Percentiles rank a stretch among this genome's conserved stretches.
phyloP scores from a whole-genome alignment of 306 rosid species.

The Quercus parvula region DNA sequence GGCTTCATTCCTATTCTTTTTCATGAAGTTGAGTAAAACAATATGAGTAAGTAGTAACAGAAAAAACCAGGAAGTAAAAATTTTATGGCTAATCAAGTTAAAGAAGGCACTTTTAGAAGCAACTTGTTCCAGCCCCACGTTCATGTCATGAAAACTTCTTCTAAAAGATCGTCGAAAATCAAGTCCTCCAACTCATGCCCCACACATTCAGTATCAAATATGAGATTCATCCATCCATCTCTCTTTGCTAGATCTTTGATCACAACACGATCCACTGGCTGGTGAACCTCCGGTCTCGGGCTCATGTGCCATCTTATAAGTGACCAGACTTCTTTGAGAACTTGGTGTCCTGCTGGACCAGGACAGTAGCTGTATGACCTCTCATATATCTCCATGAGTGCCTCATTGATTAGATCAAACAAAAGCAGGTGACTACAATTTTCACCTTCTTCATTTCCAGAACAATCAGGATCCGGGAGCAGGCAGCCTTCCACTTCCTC shows the following conservation, averaged over 20 bases:
- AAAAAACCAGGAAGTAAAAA: not conserved
- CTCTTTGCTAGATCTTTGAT: slow-evolving; percentile 51
- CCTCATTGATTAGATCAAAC: slow-evolving; percentile 77
- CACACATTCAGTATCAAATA: slow-evolving; percentile 71
- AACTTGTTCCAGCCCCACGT: not conserved
- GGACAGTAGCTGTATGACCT: slow-evolving; percentile 65
- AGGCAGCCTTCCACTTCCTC: slow-evolving; percentile 53
- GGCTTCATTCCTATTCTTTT: not conserved
- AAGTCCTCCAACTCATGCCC: slow-evolving; percentile 73
- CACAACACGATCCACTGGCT: slow-evolving; percentile 51
- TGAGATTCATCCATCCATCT: slow-evolving; percentile 86
- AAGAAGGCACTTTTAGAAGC: not conserved
- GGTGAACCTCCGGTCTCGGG: slow-evolving; percentile 30
- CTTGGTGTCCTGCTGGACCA: slow-evolving; percentile 37
- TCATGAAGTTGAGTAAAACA: not conserved
- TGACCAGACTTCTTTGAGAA: slow-evolving; percentile 58
- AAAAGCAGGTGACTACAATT: slow-evolving; percentile 54
- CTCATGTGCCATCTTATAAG: slow-evolving; percentile 55
- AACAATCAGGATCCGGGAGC: slow-evolving; percentile 45
- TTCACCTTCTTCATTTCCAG: slow-evolving; percentile 40
- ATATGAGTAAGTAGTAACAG: not conserved
- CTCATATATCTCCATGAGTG: slow-evolving; percentile 56
- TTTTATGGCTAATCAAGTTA: not conserved
- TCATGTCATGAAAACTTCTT: slow-evolving; percentile 36
- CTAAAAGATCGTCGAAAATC: slow-evolving; percentile 69